phyloP scores from a whole-genome alignment of 148 eudicot species.

The Nepenthes mirabilis region DNA sequence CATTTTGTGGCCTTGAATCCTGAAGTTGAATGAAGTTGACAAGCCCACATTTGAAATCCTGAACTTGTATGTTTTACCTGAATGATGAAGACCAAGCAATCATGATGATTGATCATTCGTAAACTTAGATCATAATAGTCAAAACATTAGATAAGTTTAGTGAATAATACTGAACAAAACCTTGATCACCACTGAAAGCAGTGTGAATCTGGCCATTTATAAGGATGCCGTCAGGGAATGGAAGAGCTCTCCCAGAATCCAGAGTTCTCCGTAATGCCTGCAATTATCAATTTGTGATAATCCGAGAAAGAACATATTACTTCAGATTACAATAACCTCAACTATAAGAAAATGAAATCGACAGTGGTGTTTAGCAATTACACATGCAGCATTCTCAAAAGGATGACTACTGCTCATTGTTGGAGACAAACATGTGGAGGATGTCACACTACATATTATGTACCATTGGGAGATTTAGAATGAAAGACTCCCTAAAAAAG shows the following conservation, averaged over 20 bases:
- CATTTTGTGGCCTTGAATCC: constrained; percentile 75
- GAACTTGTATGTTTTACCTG: constrained; percentile 92
- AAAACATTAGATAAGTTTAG: too few species aligned
- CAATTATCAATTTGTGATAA: not conserved
- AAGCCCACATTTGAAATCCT: constrained; percentile 81
- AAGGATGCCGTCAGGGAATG: constrained; percentile 63
- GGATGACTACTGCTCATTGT: too few species aligned
- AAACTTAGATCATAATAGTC: not conserved
- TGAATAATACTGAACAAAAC: constrained; percentile 14
- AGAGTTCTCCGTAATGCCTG: constrained; percentile 48
- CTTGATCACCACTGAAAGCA: constrained; percentile 69
- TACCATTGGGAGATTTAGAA: too few species aligned
- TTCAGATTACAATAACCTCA: not conserved
- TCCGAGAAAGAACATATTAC: not conserved
- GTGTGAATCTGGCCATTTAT: constrained; percentile 53
- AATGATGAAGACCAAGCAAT: constrained; percentile 2
- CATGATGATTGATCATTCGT: not conserved
- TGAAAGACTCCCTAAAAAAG: too few species aligned
- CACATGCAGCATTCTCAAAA: too few species aligned
- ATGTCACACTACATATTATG: too few species aligned
- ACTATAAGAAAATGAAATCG: not conserved
- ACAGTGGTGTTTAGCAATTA: too few species aligned
- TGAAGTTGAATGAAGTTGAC: constrained; percentile 65
- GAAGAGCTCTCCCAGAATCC: constrained; percentile 62
- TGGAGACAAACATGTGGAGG: too few species aligned